phyloP scores from a whole-genome alignment of 2,329 filamentous ascomycete genomes.

The Biscogniauxia marginata region DNA sequence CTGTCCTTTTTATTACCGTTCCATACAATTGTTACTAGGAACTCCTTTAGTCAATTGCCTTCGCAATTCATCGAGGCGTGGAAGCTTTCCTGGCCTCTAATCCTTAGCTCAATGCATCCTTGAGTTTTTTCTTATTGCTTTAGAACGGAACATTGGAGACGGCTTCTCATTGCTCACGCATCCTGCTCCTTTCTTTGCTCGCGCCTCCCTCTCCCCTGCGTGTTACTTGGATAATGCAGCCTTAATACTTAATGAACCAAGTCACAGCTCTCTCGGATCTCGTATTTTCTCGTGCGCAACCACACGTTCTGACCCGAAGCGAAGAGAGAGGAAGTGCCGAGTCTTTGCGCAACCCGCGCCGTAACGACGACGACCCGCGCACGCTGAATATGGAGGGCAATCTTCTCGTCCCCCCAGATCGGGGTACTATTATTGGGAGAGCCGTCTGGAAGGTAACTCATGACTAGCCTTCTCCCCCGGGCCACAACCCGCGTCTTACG shows the following conservation, averaged over 20 bases:
- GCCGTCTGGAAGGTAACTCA: slow-evolving; percentile 51
- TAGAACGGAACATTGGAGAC: neutral
- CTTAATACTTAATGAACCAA: slow-evolving; percentile 20
- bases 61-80: neutral
- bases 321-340: slow-evolving; percentile 9
- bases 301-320: slow-evolving; percentile 9
- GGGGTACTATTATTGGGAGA: slow-evolving; percentile 50
- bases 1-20: neutral
- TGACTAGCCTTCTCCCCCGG: neutral
- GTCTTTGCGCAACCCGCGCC: slow-evolving; percentile 16
- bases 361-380: slow-evolving; percentile 14
- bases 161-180: slow-evolving; percentile 8
- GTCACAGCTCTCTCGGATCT: slow-evolving; percentile 14
- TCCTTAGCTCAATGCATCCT: neutral
- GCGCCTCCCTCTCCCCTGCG: neutral
- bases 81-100: too few species aligned
- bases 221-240: slow-evolving; percentile 19
- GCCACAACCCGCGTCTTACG: neutral
- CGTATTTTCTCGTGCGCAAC: slow-evolving; percentile 20
- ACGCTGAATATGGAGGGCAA: slow-evolving; percentile 46
- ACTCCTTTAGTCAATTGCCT: neutral
- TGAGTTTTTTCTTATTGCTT: slow-evolving; percentile 1
- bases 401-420: slow-evolving; percentile 50
- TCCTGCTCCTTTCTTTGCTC: slow-evolving; percentile 10
- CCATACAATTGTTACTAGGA: neutral